Conservation (phyloP, 768 basidiomycete genomes). For the Amanita exitialis region DNA sequence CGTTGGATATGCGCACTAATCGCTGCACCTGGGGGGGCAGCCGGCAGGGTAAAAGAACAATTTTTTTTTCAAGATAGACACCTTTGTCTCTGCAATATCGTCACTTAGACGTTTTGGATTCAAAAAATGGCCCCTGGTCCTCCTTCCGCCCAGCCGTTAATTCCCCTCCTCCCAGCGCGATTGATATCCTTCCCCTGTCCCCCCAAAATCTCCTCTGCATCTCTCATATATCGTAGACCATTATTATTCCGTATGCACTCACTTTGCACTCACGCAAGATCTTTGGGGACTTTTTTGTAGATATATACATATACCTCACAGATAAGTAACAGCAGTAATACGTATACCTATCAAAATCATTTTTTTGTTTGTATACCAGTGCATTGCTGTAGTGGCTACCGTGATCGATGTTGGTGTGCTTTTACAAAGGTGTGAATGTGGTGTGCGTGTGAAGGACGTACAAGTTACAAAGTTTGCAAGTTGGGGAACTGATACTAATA, state of each 20-base stretch:
- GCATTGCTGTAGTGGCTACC: no score
- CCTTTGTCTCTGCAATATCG: neutral
- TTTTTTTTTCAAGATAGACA: neutral
- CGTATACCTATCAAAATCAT: neutral
- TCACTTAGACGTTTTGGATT: neutral
- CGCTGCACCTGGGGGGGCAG: neutral
- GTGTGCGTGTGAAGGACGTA: no score
- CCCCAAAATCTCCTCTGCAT: neutral
- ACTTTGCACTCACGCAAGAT: neutral
- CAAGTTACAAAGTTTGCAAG: no score
- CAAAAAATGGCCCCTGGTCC: neutral
- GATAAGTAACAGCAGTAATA: neutral
- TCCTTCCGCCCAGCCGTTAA: neutral
- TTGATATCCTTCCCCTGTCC: neutral
- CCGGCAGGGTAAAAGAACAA: neutral
- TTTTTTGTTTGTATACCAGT: neutral
- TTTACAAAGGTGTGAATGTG: no score
- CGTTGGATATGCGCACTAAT: slow-evolving; percentile 25
- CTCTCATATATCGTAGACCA: neutral
- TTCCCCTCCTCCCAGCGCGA: neutral
- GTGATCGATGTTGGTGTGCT: no score
- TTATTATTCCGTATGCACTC: neutral
- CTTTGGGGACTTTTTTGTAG: neutral
- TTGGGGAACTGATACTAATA: no score
- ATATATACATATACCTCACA: neutral